Base-by-base conservation (phyloP, 495 filamentous ascomycete species). In the Penicillium coprophilum region DNA sequence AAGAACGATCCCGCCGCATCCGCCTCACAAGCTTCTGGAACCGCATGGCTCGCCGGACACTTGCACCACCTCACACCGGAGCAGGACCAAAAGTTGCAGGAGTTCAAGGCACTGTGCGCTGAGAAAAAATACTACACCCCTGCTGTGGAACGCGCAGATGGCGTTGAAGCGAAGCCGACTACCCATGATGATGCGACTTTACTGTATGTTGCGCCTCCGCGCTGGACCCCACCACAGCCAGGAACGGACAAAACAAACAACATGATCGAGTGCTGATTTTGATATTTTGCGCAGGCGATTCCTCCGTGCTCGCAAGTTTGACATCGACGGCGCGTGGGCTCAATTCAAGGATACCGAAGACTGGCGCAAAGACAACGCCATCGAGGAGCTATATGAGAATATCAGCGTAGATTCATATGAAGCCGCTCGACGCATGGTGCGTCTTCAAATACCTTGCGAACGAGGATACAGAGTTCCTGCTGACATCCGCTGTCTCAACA, bases 331-430 rank as follows among this genome's bases (percentile, higher is more conserved):
- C 45, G 92, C 92, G 1, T 90, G 87, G 71, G 78, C 70, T 49
- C 92, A 96, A 68, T 96, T 96, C 72, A 85, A 87, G 64, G 90
- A 91, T 50, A 95, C 92, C 0, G 91, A 96, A 71, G 84, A 89
- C 32, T 96, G 92, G 87, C 84, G 92, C 36, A 84, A 82, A 65
- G 84, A 88, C 48, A 92, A 93, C 67, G 71, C 89, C 47, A 83
- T 94, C 50, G 81, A 88, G 50, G 70, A 79, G 28, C 76, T 94
- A 40, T 91, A 91, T 65, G 82, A 87, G 71, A 88, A 87, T 36
- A 90, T 92, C 57, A 89, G 92, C 53, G 71, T 91, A 30, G 81
- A 91, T 7, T 89, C 89, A 30, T 96, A 92, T 70, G 88, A 94
- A 64, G 77, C 87, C 55, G 84, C 87, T 10, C 78, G 91, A 46